Percentiles rank a stretch among this genome's conserved stretches.
Conservation (phyloP, 2,329 filamentous ascomycete genomes). For the Aspergillus fructus region DNA sequence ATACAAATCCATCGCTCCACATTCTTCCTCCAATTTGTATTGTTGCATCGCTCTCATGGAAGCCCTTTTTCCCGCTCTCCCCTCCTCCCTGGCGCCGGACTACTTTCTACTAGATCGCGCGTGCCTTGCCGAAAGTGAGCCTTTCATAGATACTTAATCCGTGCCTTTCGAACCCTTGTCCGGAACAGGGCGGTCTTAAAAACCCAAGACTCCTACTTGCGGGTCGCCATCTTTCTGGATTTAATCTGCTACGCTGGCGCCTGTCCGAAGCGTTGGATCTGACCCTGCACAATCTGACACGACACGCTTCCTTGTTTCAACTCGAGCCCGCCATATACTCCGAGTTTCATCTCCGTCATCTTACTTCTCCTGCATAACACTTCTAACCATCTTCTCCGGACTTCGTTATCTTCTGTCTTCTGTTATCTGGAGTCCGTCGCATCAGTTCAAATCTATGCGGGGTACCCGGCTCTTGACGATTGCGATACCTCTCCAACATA, state of each 20-base stretch:
- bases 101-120: slow-evolving; percentile 7
- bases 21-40: neutral
- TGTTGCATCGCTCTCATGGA: neutral
- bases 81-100: slow-evolving; percentile 3
- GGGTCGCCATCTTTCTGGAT: neutral
- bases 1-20: neutral
- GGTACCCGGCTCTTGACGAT: neutral
- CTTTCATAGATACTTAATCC: slow-evolving; percentile 4
- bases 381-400: neutral
- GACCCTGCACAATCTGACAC: neutral
- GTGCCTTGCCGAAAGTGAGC: slow-evolving; percentile 9
- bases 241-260: slow-evolving; percentile 1
- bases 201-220: neutral
- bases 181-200: neutral
- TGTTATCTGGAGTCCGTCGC: neutral
- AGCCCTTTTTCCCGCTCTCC: neutral
- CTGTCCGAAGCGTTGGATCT: neutral
- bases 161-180: slow-evolving; percentile 4
- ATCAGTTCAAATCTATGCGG: neutral
- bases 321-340: slow-evolving; percentile 1
- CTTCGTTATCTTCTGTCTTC: neutral
- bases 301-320: slow-evolving; percentile 10
- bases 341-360: slow-evolving; percentile 10
- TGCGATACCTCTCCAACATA: neutral
- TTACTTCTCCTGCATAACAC: neutral